Conservation (phyloP, 1,139 yeast genomes). For the Zygoascus meyerae region DNA sequence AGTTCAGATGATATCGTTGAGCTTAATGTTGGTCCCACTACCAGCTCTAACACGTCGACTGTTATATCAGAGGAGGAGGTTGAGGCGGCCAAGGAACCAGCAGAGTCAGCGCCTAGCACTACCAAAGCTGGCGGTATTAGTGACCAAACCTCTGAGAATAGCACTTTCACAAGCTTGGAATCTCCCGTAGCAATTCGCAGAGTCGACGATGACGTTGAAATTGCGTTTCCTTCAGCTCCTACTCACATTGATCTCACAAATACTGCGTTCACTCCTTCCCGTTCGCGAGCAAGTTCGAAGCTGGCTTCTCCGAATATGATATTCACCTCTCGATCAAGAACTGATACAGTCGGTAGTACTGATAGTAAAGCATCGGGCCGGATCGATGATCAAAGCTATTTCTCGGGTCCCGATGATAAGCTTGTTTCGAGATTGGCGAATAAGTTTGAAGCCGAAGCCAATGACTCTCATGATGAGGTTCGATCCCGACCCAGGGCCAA, state of each 20-base stretch:
- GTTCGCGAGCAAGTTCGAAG: not conserved
- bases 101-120: too few relatives aligned
- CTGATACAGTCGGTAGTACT: conserved; percentile 7
- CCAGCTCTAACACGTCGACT: too few relatives aligned
- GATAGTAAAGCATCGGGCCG: conserved; percentile 17
- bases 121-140: too few relatives aligned
- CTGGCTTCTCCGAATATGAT: conserved; percentile 6
- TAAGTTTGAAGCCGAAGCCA: conserved; percentile 14
- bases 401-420: conserved; percentile 18
- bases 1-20: too few relatives aligned
- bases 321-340: not conserved
- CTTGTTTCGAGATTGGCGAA: conserved; percentile 23
- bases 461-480: not conserved
- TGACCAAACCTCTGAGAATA: too few relatives aligned
- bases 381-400: conserved; percentile 16
- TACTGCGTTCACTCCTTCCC: not conserved
- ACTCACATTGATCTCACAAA: not conserved
- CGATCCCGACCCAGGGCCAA: conserved; percentile 1
- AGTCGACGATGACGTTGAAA: conserved; percentile 1
- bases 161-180: too few relatives aligned
- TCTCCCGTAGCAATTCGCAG: too few relatives aligned
- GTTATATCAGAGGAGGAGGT: too few relatives aligned
- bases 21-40: too few relatives aligned
- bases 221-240: not conserved
- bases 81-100: too few relatives aligned